These are phyloP conservation scores for Aegilops longissima DNA, from an alignment of 176 grass and related monocot genomes.

Conservation along the genomic window DNA sequence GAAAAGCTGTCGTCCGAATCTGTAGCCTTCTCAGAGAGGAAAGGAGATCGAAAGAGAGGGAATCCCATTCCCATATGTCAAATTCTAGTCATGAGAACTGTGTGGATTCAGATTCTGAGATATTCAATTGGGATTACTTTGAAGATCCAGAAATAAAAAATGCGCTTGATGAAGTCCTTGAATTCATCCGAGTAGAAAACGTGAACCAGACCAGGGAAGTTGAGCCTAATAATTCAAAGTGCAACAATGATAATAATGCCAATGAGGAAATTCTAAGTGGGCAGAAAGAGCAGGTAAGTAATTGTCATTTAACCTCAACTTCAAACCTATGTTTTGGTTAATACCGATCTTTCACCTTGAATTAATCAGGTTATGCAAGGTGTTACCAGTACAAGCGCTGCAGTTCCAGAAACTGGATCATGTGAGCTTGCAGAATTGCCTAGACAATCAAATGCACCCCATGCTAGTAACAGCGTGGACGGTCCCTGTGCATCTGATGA, in stretches of 20 bases:
- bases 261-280: conserved; percentile 20
- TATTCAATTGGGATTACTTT: conserved; percentile 79
- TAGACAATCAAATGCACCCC: conserved; percentile 29
- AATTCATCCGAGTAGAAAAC: conserved; percentile 68
- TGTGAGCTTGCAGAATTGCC: conserved; percentile 25
- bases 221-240: conserved; percentile 33
- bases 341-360: not conserved
- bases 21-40: conserved; percentile 67
- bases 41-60: conserved; percentile 43
- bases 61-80: conserved; percentile 35
- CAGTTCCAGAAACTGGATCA: conserved; percentile 32
- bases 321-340: not conserved
- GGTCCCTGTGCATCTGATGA: conserved; percentile 26
- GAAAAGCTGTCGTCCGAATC: conserved; percentile 60
- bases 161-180: conserved; percentile 79
- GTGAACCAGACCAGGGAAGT: conserved; percentile 57
- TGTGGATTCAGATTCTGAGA: conserved; percentile 37
- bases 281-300: conserved; percentile 46
- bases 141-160: conserved; percentile 76
- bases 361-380: conserved; percentile 42
- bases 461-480: conserved; percentile 37
- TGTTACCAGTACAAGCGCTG: conserved; percentile 15
- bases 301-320: conserved; percentile 20
- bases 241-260: conserved; percentile 30
- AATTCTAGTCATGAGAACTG: conserved; percentile 28